Percentiles rank a stretch among this genome's conserved stretches.
These are phyloP conservation scores for Trapa incisa DNA, from an alignment of 345 rosid species.

Conservation along the genomic window DNA sequence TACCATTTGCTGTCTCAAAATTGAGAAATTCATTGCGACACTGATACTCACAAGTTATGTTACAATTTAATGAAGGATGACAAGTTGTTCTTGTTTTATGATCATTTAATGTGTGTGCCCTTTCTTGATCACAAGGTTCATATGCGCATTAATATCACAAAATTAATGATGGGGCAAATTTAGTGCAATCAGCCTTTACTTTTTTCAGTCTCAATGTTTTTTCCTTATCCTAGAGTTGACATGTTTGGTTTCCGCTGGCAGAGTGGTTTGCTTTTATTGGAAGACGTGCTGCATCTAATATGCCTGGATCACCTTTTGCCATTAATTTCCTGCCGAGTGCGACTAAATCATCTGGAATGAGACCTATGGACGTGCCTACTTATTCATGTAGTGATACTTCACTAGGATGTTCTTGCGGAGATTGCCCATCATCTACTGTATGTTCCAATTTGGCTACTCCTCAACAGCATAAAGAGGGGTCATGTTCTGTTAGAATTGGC, in stretches of 20 bases:
- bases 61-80: neutral
- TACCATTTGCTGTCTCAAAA: neutral
- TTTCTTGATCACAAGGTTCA: neutral
- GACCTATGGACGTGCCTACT: conserved; percentile 73
- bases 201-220: neutral
- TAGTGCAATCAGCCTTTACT: neutral
- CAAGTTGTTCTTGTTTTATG: neutral
- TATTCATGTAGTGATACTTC: conserved; percentile 75
- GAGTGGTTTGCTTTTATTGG: conserved; percentile 93
- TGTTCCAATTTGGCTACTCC: conserved; percentile 49
- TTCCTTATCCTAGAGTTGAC: neutral
- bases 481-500: conserved; percentile 70
- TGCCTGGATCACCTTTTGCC: conserved; percentile 85
- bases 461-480: conserved; percentile 28
- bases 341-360: conserved; percentile 69
- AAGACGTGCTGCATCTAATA: conserved; percentile 33
- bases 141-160: neutral
- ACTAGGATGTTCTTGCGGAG: conserved; percentile 96
- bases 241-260: conserved; percentile 30
- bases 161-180: neutral
- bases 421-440: conserved; percentile 66
- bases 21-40: neutral
- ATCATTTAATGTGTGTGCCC: neutral
- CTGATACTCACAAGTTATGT: neutral
- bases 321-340: conserved; percentile 49